phyloP scores from a whole-genome alignment of 176 grass and related monocot species.

The Lolium multiflorum region DNA sequence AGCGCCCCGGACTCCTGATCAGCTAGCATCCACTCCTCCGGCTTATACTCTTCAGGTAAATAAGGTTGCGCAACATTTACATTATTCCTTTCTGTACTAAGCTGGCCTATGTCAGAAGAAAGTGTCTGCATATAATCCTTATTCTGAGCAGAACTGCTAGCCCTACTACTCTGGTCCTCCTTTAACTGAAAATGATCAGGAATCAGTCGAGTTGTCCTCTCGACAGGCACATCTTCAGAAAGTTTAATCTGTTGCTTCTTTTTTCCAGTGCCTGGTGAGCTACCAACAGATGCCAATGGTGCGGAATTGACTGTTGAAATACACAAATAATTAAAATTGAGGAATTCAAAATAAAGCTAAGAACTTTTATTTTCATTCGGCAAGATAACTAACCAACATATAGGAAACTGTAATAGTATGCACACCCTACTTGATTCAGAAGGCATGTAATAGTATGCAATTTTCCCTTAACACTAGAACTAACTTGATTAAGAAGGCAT shows the following conservation, averaged over 20 bases:
- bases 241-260: conserved; percentile 49
- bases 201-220: conserved; percentile 38
- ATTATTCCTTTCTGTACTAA: conserved; percentile 61
- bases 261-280: conserved; percentile 44
- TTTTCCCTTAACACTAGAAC: too few species aligned
- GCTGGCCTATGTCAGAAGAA: conserved; percentile 48
- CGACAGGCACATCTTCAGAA: conserved; percentile 47
- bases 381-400: conserved; percentile 24
- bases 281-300: conserved; percentile 40
- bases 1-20: conserved; percentile 54
- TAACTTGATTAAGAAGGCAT: conserved; percentile 10
- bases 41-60: conserved; percentile 72
- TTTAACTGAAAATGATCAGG: conserved; percentile 43
- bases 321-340: conserved; percentile 43
- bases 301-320: conserved; percentile 47
- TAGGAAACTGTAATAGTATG: background rate
- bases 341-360: conserved; percentile 5
- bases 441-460: background rate
- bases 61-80: conserved; percentile 51
- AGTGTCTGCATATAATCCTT: conserved; percentile 46
- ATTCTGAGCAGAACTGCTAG: conserved; percentile 42
- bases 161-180: conserved; percentile 29
- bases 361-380: conserved; percentile 31
- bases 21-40: conserved; percentile 85
- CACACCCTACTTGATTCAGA: background rate